phyloP scores from a whole-genome alignment of 2,329 filamentous ascomycete genomes.

The Fusarium euwallaceae region DNA sequence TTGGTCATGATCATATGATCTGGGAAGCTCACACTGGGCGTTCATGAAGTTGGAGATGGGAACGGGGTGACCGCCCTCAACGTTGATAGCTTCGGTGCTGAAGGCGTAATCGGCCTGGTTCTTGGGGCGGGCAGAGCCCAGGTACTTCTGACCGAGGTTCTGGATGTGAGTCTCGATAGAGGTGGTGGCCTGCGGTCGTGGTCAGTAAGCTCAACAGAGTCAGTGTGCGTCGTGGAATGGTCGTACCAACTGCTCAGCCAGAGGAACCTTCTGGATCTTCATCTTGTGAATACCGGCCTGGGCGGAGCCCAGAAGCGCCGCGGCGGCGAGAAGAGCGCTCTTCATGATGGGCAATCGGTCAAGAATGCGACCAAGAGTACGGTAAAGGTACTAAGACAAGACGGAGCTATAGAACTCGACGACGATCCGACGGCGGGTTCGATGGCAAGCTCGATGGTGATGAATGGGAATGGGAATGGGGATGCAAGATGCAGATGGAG shows the following conservation, averaged over 20 bases:
- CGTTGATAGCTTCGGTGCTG: slow-evolving; percentile 76
- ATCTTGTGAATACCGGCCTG: slow-evolving; percentile 93
- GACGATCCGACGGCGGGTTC: slow-evolving; percentile 25
- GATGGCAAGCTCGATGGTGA: slow-evolving; percentile 20
- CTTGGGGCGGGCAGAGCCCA: slow-evolving; percentile 77
- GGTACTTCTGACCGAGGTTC: slow-evolving; percentile 94
- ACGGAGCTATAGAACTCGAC: slow-evolving; percentile 20
- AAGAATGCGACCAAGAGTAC: slow-evolving; percentile 25
- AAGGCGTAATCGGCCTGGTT: slow-evolving; percentile 82
- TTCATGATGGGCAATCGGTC: slow-evolving; percentile 76
- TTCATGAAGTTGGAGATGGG: slow-evolving; percentile 98
- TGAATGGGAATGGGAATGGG: slow-evolving; percentile 8
- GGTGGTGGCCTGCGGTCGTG: slow-evolving; percentile 72
- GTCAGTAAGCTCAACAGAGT: slow-evolving; percentile 24
- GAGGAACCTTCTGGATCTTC: slow-evolving; percentile 96
- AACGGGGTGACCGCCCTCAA: slow-evolving; percentile 80
- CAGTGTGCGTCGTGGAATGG: slow-evolving; percentile 2
- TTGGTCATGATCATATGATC: neutral
- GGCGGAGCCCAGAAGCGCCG: slow-evolving; percentile 84
- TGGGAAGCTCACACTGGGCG: slow-evolving; percentile 84
- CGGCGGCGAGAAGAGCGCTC: slow-evolving; percentile 82
- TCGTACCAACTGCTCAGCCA: slow-evolving; percentile 91
- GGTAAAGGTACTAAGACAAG: neutral
- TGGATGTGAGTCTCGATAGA: slow-evolving; percentile 86
- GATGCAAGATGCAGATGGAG: slow-evolving; percentile 38